These are phyloP conservation scores for Herpetomonas tarakana DNA, from an alignment of 208 protist genomes.

Conservation along the genomic window DNA sequence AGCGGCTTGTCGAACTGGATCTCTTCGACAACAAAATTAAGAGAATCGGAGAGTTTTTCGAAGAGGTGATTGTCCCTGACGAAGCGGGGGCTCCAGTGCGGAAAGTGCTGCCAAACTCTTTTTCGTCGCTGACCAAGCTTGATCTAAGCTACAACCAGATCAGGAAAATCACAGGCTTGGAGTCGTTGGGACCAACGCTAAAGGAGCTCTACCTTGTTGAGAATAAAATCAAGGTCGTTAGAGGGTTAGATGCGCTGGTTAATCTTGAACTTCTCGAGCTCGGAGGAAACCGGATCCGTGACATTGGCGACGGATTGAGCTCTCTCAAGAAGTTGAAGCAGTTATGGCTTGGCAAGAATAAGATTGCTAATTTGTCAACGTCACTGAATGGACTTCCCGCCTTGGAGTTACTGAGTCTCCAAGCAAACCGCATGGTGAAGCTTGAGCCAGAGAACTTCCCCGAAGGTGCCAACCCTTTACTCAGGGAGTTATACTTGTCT, in stretches of 20 bases:
- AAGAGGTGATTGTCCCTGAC: conserved; percentile 19
- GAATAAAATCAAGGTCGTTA: conserved; percentile 90
- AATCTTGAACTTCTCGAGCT: conserved; percentile 87
- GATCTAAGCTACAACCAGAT: conserved; percentile 93
- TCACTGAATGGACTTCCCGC: conserved; percentile 48
- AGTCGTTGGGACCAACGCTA: conserved; percentile 61
- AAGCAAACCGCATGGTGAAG: conserved; percentile 82
- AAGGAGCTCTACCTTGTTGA: conserved; percentile 90
- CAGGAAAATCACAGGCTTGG: conserved; percentile 63
- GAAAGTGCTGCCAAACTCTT: conserved; percentile 29
- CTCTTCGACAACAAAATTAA: conserved; percentile 93
- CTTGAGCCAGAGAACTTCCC: conserved; percentile 69
- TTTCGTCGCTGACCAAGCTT: conserved; percentile 63
- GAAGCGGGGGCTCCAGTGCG: conserved; percentile 16
- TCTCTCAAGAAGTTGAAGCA: conserved; percentile 64
- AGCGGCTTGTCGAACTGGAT: conserved; percentile 73
- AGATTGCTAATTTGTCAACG: conserved; percentile 70
- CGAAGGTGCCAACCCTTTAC: conserved; percentile 40
- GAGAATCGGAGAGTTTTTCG: conserved; percentile 79
- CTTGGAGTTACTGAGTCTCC: conserved; percentile 72
- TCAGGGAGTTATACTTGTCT: conserved; percentile 79
- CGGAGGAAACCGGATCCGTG: conserved; percentile 84
- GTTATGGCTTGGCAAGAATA: conserved; percentile 93
- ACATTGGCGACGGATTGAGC: conserved; percentile 66
- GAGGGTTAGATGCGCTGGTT: conserved; percentile 73